Conservation (phyloP, 179 eudicot species). For the Vitellaria paradoxa region DNA sequence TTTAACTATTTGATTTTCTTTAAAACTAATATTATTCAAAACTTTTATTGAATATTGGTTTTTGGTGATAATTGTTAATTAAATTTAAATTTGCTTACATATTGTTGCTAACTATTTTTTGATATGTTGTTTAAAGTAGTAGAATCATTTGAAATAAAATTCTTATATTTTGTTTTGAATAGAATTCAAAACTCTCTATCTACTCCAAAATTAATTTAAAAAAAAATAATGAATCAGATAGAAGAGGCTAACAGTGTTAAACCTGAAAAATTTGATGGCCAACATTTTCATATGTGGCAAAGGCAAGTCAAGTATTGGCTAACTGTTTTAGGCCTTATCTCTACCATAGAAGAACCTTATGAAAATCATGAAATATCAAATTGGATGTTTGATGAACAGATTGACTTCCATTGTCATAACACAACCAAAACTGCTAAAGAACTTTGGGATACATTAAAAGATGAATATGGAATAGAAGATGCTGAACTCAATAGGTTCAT, state of each 20-base stretch:
- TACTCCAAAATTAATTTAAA: neutral
- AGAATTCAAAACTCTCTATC: neutral
- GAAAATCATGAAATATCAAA: too few relatives aligned
- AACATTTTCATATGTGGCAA: neutral
- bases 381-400: neutral
- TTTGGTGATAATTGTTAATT: too few relatives aligned
- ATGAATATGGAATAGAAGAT: neutral
- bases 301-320: neutral
- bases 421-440: too few relatives aligned
- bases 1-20: too few relatives aligned
- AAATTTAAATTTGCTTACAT: too few relatives aligned
- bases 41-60: too few relatives aligned
- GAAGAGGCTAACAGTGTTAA: slow-evolving; percentile 1
- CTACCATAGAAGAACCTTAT: neutral
- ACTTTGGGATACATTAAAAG: neutral
- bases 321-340: neutral
- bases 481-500: neutral
- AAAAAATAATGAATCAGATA: neutral
- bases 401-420: too few relatives aligned
- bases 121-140: too few relatives aligned
- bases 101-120: neutral
- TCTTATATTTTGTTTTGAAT: neutral
- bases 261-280: neutral
- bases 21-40: too few relatives aligned
- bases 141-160: neutral